Base-by-base conservation (phyloP, 495 filamentous ascomycete genomes). In the Bacidia rubella region DNA sequence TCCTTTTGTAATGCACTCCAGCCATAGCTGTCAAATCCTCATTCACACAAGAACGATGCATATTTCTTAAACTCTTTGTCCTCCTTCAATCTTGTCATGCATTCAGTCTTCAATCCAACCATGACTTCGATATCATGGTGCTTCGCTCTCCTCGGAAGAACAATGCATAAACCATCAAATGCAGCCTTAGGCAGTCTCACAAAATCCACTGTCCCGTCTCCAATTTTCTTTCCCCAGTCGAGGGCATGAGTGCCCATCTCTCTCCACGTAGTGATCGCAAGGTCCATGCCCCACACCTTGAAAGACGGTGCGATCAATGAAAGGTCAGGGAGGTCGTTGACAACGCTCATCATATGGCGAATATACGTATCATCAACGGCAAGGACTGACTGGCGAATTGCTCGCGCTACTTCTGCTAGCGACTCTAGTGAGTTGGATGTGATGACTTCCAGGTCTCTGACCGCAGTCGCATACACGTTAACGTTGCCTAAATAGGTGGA, bases 81-180 rank as follows among this genome's bases (percentile, higher is more conserved):
- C 1, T 0, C 53, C 39, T 50, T 66, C 27, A 74, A 58, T 27
- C 59, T 43, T 44, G 58, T 52, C 64, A 71, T 62, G 58, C 75
- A 73, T 49, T 68, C 69, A 41, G 70, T 68, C 40, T 66, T 62
- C 55, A 77, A 61, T 55, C 72, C 74, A 42, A 77, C 39, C 12
- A 54, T 64, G 49, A 67, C 60, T 15, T 57, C 62, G 35, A 75
- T 64, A 39, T 71, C 70, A 15, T 35, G 7, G 29, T 5, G 29
- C 7, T 70, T 70, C 35, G 52, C 49, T 0, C 57, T 57, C 55
- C 61, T 69, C 2, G 71, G 70, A 69, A 74, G 61, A 9, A 76
- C 24, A 25, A 27, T 11, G 24, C 24, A 49, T 19, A 49, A n/a
- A 11, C 24, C 20, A 27, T 27, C 4, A 49, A 49, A 22, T 10